Percentiles rank a stretch among this genome's conserved stretches.
phyloP scores from a whole-genome alignment of 2,329 filamentous ascomycete genomes.

The Colletotrichum theobromicola region DNA sequence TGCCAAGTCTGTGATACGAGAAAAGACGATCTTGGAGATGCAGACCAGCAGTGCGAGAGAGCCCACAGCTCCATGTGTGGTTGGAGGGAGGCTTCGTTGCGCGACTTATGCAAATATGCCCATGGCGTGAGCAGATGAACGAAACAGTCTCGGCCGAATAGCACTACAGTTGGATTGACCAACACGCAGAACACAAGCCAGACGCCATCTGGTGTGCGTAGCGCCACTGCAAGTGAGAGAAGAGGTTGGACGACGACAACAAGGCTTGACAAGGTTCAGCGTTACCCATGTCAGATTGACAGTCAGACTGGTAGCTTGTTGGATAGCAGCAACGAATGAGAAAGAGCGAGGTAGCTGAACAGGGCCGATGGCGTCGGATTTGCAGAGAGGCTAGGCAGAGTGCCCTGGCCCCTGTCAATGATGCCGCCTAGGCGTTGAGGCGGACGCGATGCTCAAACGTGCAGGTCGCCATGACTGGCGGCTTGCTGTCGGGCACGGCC shows the following conservation, averaged over 20 bases:
- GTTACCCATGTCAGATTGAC: not conserved
- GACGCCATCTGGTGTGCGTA: constrained; percentile 1
- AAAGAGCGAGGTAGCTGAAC: not conserved
- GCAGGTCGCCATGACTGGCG: not conserved
- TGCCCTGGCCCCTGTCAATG: not conserved
- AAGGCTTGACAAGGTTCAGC: constrained; percentile 8
- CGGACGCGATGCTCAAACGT: not conserved
- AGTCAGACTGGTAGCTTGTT: constrained; percentile 7
- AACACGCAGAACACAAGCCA: not conserved
- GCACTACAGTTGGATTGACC: not conserved
- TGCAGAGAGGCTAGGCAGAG: not conserved
- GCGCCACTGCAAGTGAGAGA: constrained; percentile 3
- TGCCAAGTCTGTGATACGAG: constrained; percentile 24
- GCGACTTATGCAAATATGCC: not conserved
- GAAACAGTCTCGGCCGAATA: not conserved
- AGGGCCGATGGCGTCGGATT: not conserved
- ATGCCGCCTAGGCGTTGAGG: constrained; percentile 2
- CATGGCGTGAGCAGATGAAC: constrained; percentile 1
- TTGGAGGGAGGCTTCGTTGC: not conserved
- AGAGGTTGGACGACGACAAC: constrained; percentile 12
- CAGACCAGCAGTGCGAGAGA: not conserved
- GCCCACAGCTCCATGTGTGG: not conserved
- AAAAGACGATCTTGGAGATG: constrained; percentile 8
- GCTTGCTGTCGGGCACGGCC: not conserved
- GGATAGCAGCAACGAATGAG: constrained; percentile 5